Base-by-base conservation (phyloP, 805 yeast species). In the Kodamaea sagamina region DNA sequence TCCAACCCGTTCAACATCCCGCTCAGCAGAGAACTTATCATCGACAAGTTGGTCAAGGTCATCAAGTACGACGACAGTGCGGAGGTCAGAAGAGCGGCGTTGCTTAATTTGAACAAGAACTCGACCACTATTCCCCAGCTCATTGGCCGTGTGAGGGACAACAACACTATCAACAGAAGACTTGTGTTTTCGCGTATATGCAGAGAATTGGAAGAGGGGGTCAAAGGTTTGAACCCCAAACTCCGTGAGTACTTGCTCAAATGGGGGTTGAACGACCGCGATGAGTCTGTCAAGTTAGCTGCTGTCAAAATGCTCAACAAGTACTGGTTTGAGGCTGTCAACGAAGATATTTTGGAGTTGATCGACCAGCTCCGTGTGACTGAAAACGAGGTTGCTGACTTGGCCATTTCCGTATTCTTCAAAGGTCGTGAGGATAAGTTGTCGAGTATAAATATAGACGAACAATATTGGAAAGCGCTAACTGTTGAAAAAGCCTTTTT, bases 211-310 rank as follows among this genome's bases (percentile, higher is more conserved):
- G 86, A 85, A 4, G 85, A 79, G 48, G 44, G 44, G 2, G 77
- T 83, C 49, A 52, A 69, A 43, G 56, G 67, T 7, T 67, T 88
- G 7, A 76, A 74, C 24, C 68, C 77, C 38, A 68, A 68, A 6
- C 69, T 77, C 24, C 68, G 96, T 32, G 92, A 86, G 44, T 74
- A 77, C 42, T 60, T 93, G 17, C 69, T 93, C 15, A 71, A 74
- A 32, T 86, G 96, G 89, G 98, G 99, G 3, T 71, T 92, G 39
- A 81, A 79, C 48, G 99, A 92, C 62, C 78, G 97, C 51, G 97
- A 90, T 50, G 79, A 74, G 4, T 52, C 71, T 4, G 97, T 93
- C 1, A 69, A 79, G 50, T 69, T 68, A 19, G 92, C 96, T 0
- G 89, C 96, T 4, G 63, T 74, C 1, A 77, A 78, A 48, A 75